Conservation (phyloP, 768 basidiomycete species). For the Daedaleopsis nitida region DNA sequence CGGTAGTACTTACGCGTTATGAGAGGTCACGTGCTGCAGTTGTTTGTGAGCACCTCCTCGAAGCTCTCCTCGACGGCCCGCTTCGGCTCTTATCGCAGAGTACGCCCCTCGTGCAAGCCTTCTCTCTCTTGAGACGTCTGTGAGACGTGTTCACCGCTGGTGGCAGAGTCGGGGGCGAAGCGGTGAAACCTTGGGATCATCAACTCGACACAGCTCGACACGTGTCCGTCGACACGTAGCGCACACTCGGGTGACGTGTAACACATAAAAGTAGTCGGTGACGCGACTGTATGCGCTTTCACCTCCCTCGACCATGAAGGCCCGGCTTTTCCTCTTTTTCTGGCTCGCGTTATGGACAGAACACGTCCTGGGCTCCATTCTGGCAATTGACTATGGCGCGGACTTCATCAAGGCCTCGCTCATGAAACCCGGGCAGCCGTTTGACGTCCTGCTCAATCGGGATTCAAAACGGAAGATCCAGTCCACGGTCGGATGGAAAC, state of each 20-base stretch:
- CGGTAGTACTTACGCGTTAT: no score
- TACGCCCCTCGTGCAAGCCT: no score
- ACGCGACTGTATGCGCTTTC: conserved; percentile 10
- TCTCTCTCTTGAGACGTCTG: not conserved
- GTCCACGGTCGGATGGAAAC: conserved; percentile 89
- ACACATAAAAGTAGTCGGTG: conserved; percentile 10
- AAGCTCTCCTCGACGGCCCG: no score
- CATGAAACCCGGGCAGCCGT: conserved; percentile 51
- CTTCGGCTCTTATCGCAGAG: no score
- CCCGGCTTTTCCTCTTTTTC: conserved; percentile 21
- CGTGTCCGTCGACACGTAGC: conserved; percentile 22
- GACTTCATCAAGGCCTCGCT: conserved; percentile 97
- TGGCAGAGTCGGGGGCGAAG: not conserved
- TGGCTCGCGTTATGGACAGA: conserved; percentile 25
- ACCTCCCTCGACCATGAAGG: conserved; percentile 21
- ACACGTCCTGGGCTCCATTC: conserved; percentile 61
- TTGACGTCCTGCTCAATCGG: conserved; percentile 94
- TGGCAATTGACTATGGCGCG: conserved; percentile 97
- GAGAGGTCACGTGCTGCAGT: no score
- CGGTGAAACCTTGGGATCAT: conserved; percentile 9
- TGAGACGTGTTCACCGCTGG: not conserved
- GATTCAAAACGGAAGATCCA: conserved; percentile 97
- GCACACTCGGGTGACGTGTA: conserved; percentile 19
- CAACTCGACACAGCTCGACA: conserved; percentile 5
- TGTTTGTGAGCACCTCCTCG: no score